Evolutionary conservation across 306 rosid species (phyloP).

Genomic region (Cucumis hystrix): DNA sequence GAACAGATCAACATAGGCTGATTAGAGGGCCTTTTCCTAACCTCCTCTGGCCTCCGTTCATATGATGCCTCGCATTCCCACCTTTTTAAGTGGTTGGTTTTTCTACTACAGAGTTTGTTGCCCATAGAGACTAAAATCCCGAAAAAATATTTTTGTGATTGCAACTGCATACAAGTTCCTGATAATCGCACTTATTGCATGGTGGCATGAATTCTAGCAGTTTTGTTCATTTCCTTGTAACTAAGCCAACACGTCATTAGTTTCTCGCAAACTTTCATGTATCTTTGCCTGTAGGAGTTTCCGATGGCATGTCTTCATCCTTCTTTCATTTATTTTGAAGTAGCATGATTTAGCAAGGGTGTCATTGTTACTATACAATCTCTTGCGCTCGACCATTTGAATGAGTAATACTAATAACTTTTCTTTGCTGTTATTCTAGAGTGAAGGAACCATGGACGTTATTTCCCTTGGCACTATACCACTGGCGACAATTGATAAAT

Average conservation of each 20-base stretch:
- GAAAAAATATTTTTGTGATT: background rate
- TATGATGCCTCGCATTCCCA: background rate
- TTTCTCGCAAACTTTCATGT: background rate
- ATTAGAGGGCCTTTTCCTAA: background rate
- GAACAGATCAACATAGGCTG: background rate
- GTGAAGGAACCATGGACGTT: conserved; percentile 74
- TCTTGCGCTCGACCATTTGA: background rate
- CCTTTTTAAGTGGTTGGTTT: background rate
- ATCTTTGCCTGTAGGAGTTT: background rate
- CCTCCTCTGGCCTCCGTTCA: background rate
- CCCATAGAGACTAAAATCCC: background rate
- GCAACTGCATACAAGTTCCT: background rate
- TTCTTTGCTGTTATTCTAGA: conserved; percentile 30
- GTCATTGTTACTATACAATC: background rate
- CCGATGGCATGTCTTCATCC: background rate
- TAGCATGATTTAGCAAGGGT: background rate
- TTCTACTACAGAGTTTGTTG: background rate
- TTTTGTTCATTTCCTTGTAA: background rate
- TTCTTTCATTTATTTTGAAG: background rate
- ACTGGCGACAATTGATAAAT: conserved; percentile 77
- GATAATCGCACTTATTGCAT: background rate
- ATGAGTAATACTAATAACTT: background rate
- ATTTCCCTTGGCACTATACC: conserved; percentile 85
- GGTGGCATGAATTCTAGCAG: background rate
- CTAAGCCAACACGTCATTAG: background rate